Percentiles rank a stretch among this genome's conserved stretches.
These are phyloP conservation scores for Neurospora sp. DNA, from an alignment of 2,329 filamentous ascomycete species.

Conservation along the genomic window DNA sequence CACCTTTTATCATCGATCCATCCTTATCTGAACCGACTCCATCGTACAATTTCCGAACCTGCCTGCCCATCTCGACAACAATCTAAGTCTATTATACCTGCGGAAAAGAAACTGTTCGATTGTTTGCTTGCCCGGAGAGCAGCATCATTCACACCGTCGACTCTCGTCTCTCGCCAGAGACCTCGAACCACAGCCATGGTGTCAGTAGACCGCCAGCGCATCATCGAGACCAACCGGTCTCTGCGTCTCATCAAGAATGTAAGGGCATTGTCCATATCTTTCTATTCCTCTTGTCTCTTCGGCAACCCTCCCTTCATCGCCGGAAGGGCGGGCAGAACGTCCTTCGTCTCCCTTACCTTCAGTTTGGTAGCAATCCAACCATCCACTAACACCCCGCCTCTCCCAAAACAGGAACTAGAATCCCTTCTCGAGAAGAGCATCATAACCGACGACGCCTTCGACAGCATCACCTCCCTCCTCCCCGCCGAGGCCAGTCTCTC, in stretches of 20 bases:
- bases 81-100: background rate
- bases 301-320: background rate
- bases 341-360: background rate
- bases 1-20: background rate
- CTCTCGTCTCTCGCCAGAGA: background rate
- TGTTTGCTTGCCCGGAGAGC: background rate
- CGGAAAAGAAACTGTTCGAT: background rate
- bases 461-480: conserved; percentile 63
- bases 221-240: conserved; percentile 70
- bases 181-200: conserved; percentile 27
- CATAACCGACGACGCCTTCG: conserved; percentile 66
- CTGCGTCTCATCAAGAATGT: conserved; percentile 82
- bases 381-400: conserved; percentile 10
- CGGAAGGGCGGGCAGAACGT: background rate
- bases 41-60: background rate
- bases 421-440: conserved; percentile 74
- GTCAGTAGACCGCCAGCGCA: conserved; percentile 43
- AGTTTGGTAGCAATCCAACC: too few relatives aligned
- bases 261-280: conserved; percentile 12
- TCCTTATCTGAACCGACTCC: background rate
- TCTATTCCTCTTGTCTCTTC: background rate
- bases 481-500: conserved; percentile 59
- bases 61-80: background rate
- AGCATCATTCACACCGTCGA: background rate
- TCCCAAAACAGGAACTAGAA: conserved; percentile 69